phyloP scores from a whole-genome alignment of 2,329 filamentous ascomycete genomes.

The Colletotrichum godetiae region DNA sequence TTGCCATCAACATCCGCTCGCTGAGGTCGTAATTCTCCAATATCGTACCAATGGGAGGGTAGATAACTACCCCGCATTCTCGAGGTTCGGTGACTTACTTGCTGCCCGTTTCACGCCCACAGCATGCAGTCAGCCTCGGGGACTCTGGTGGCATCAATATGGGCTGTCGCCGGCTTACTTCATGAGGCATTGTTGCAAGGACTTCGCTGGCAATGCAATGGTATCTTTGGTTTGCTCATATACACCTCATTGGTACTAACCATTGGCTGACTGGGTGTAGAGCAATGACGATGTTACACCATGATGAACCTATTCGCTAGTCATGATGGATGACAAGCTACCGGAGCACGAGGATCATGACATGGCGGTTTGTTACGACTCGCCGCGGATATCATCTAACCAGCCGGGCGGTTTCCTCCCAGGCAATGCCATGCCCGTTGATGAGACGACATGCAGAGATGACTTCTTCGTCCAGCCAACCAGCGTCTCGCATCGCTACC shows the following conservation, averaged over 20 bases:
- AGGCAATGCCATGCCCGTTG: conserved; percentile 26
- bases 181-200: not conserved
- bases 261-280: not conserved
- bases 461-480: conserved; percentile 4
- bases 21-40: not conserved
- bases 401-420: not conserved
- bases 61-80: conserved; percentile 4
- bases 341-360: not conserved
- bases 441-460: conserved; percentile 29
- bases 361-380: not conserved
- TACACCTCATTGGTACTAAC: not conserved
- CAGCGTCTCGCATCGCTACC: conserved; percentile 14
- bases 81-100: not conserved
- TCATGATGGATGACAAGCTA: not conserved
- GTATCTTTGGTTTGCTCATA: not conserved
- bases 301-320: not conserved
- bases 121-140: conserved; percentile 23
- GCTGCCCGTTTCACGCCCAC: conserved; percentile 18
- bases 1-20: not conserved
- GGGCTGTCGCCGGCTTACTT: not conserved
- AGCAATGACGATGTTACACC: not conserved
- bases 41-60: not conserved
- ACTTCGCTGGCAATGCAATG: too few species aligned
- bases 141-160: not conserved
- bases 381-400: not conserved